Percentiles rank a stretch among this genome's conserved stretches.
Evolutionary conservation across 345 rosid genomes (phyloP).

Genomic region (Ceriops zippeliana): DNA sequence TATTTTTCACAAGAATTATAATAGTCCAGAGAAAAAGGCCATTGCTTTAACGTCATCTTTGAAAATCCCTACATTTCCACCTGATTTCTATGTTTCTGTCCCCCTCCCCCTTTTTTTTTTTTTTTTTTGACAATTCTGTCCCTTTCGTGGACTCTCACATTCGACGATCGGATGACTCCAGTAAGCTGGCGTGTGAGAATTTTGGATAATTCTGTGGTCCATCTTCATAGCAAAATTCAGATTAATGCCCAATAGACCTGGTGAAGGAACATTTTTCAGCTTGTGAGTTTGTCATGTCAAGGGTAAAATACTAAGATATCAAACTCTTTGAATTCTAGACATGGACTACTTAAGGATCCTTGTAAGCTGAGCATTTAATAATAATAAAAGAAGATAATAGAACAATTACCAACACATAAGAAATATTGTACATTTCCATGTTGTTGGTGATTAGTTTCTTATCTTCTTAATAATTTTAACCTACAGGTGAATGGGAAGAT

Average conservation of each 20-base stretch:
- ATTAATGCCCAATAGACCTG: background rate
- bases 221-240: background rate
- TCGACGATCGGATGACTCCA: background rate
- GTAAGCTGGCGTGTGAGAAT: background rate
- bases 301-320: no score
- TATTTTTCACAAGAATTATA: conserved; percentile 17
- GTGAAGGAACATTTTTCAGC: background rate
- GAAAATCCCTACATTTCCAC: background rate
- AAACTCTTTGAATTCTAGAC: no score
- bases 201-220: conserved; percentile 8
- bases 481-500: no score
- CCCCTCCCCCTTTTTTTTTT: no score
- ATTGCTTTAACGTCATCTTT: conserved; percentile 15
- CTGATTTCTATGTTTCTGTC: background rate
- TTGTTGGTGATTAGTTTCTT: no score
- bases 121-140: background rate
- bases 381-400: no score
- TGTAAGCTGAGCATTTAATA: no score
- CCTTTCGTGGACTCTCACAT: background rate
- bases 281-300: background rate
- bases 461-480: no score
- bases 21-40: conserved; percentile 8
- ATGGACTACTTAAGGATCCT: no score
- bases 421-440: no score
- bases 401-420: no score